Evolutionary conservation across 768 basidiomycete species (phyloP).

Genomic region (Galerina marginata): DNA sequence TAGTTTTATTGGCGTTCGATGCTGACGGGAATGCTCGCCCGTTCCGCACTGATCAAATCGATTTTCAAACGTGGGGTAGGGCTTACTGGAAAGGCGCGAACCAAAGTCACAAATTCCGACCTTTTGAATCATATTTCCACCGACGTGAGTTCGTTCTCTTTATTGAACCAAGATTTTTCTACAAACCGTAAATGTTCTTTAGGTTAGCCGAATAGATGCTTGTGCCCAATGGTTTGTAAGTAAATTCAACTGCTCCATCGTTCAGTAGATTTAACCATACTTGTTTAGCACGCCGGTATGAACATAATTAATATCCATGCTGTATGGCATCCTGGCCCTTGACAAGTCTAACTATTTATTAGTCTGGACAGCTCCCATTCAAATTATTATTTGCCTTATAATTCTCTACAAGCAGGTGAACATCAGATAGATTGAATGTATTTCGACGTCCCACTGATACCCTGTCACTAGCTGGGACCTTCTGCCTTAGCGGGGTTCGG

Average conservation of each 20-base stretch:
- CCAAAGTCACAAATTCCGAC: conserved; percentile 62
- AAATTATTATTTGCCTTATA: conserved; percentile 63
- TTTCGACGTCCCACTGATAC: neutral
- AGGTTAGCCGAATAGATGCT: conserved; percentile 62
- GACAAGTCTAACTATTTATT: neutral
- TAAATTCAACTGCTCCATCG: conserved; percentile 18
- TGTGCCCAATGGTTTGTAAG: conserved; percentile 78
- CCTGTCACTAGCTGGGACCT: conserved; percentile 57
- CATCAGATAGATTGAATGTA: neutral
- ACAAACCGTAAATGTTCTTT: neutral
- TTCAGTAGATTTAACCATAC: neutral
- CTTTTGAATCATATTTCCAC: conserved; percentile 68
- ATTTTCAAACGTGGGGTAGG: conserved; percentile 73
- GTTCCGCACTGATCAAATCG: conserved; percentile 69
- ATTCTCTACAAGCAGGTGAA: conserved; percentile 60
- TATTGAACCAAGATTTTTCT: neutral
- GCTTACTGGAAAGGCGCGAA: conserved; percentile 70
- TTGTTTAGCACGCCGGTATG: conserved; percentile 20
- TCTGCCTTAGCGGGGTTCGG: conserved; percentile 75
- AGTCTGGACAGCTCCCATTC: conserved; percentile 75
- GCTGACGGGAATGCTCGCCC: conserved; percentile 67
- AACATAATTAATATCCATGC: neutral
- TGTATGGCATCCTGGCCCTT: neutral
- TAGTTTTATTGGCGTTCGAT: conserved; percentile 77
- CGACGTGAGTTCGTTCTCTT: conserved; percentile 50